phyloP scores from a whole-genome alignment of 306 rosid genomes.

The Prunus armeniaca region DNA sequence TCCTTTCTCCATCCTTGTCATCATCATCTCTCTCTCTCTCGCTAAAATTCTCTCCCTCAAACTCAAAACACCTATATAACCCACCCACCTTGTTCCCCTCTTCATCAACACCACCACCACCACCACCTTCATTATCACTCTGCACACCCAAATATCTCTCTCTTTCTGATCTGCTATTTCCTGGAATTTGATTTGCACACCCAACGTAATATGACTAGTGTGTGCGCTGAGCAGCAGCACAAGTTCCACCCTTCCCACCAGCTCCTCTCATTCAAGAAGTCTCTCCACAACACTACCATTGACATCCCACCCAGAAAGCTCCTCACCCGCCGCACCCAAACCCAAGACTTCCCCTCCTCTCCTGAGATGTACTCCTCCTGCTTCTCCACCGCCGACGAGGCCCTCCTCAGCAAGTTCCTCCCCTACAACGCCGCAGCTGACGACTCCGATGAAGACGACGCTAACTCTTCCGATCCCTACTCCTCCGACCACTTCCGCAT shows the following conservation, averaged over 20 bases:
- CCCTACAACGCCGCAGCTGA: constrained; percentile 50
- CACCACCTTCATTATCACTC: not conserved
- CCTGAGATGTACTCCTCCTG: constrained; percentile 44
- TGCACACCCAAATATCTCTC: not conserved
- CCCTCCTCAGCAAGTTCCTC: constrained; percentile 53
- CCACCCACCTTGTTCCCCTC: constrained; percentile 23
- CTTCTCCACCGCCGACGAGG: constrained; percentile 44
- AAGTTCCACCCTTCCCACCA: constrained; percentile 47
- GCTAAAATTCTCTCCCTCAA: not conserved
- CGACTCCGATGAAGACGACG: constrained; percentile 27
- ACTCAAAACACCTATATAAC: constrained; percentile 38
- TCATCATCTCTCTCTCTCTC: constrained; percentile 1
- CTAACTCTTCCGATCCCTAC: constrained; percentile 65
- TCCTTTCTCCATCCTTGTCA: constrained; percentile 32
- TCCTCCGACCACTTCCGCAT: constrained; percentile 81
- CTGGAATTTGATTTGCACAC: too few relatives aligned
- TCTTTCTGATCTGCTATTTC: not conserved
- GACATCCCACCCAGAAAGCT: constrained; percentile 78
- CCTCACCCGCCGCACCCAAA: constrained; percentile 35
- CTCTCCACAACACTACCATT: constrained; percentile 12
- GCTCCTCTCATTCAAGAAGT: constrained; percentile 37
- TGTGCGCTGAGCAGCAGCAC: constrained; percentile 51
- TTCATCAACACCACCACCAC: constrained; percentile 10
- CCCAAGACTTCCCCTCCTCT: not conserved
- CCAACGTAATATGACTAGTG: constrained; percentile 33